Conservation (phyloP, 2,329 filamentous ascomycete genomes). For the Escovopsis weberi region DNA sequence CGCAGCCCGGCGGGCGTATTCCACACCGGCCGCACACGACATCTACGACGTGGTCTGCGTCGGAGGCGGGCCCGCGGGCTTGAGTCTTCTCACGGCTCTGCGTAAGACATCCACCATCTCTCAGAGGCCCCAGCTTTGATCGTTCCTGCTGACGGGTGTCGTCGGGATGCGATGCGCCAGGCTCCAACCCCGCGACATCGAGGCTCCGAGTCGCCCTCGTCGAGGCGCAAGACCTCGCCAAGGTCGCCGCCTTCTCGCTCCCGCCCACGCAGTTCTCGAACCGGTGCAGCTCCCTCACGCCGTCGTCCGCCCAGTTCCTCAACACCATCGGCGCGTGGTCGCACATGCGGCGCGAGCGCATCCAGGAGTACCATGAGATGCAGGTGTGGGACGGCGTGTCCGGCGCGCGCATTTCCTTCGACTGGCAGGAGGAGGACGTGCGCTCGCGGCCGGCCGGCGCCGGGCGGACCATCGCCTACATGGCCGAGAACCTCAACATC, state of each 20-base stretch:
- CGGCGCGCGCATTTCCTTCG: conserved; percentile 77
- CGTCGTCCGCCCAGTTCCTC: conserved; percentile 71
- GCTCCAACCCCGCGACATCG: conserved; percentile 59
- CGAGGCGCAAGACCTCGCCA: conserved; percentile 73
- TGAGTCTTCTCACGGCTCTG: conserved; percentile 66
- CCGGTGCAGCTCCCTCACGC: conserved; percentile 88
- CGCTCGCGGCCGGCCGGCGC: conserved; percentile 16
- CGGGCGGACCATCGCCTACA: conserved; percentile 69
- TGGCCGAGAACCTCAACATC: conserved; percentile 90
- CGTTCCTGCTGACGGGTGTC: too few relatives aligned
- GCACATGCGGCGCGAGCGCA: conserved; percentile 55
- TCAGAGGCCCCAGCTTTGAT: background rate
- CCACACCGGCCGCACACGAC: conserved; percentile 35
- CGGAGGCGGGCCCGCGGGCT: conserved; percentile 75
- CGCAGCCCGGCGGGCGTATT: conserved; percentile 26
- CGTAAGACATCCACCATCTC: conserved; percentile 32
- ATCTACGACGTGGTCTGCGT: conserved; percentile 91
- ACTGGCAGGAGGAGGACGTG: conserved; percentile 39
- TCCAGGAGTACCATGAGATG: conserved; percentile 90
- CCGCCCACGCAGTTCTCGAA: conserved; percentile 67
- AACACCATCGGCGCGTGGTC: conserved; percentile 74
- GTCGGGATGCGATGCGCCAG: conserved; percentile 26
- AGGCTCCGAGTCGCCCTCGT: conserved; percentile 74
- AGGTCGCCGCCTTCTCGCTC: conserved; percentile 51
- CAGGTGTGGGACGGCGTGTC: conserved; percentile 95